phyloP scores from a whole-genome alignment of 371 early-diverging fungal species.

The Nematocida minor region DNA sequence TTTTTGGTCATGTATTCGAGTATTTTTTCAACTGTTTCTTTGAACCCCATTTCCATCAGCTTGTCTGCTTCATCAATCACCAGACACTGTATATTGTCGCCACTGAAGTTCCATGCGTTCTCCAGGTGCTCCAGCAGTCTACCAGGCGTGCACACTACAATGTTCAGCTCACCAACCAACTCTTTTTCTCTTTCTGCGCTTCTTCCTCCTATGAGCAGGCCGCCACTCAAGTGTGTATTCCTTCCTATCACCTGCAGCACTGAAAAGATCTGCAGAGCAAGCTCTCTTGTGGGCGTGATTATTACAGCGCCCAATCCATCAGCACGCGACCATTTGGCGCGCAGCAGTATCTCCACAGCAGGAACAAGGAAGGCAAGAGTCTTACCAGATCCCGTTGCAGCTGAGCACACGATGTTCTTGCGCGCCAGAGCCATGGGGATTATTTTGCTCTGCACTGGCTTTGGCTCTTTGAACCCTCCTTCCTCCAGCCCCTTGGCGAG shows the following conservation, averaged over 20 bases:
- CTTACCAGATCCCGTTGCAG: conserved; percentile 97
- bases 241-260: conserved; percentile 77
- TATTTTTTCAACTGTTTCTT: conserved; percentile 81
- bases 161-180: conserved; percentile 78
- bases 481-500: conserved; percentile 12
- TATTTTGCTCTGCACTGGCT: conserved; percentile 85
- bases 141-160: conserved; percentile 90
- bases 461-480: conserved; percentile 16
- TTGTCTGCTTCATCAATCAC: conserved; percentile 95
- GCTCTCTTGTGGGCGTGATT: conserved; percentile 89
- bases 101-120: conserved; percentile 31
- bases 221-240: conserved; percentile 74
- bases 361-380: conserved; percentile 93
- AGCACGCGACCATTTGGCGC: conserved; percentile 1
- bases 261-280: conserved; percentile 89
- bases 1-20: conserved; percentile 68
- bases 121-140: conserved; percentile 73
- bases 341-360: conserved; percentile 77
- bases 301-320: conserved; percentile 69
- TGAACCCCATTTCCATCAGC: conserved; percentile 82
- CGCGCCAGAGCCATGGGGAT: conserved; percentile 90
- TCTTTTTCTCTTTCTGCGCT: conserved; percentile 86
- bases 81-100: conserved; percentile 67
- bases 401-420: conserved; percentile 90
- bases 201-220: conserved; percentile 84